Evolutionary conservation across 768 basidiomycete species (phyloP).

Genomic region (Phylloporus scabripes): DNA sequence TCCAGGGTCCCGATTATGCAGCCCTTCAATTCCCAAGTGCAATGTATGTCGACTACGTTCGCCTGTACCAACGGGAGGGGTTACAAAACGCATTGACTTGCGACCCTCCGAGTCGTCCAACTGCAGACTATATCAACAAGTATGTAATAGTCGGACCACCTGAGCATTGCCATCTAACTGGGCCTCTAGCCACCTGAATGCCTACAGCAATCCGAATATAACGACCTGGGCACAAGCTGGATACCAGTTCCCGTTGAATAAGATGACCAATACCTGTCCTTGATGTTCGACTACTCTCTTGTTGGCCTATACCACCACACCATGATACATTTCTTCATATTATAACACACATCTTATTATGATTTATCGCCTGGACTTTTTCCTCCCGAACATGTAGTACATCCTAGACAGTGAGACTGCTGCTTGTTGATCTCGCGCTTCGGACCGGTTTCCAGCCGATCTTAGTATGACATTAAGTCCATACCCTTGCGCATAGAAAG

Average conservation of each 20-base stretch:
- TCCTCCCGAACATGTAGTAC: slow-evolving; percentile 8
- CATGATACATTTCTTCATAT: slow-evolving; percentile 20
- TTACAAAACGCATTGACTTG: slow-evolving; percentile 68
- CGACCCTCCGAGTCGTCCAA: slow-evolving; percentile 73
- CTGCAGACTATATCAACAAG: slow-evolving; percentile 71
- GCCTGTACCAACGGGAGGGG: slow-evolving; percentile 78
- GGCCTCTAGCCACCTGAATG: slow-evolving; percentile 34
- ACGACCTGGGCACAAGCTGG: slow-evolving; percentile 83
- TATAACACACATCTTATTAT: slow-evolving; percentile 22
- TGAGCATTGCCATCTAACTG: slow-evolving; percentile 4
- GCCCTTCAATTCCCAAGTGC: slow-evolving; percentile 70
- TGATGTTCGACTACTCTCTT: slow-evolving; percentile 12
- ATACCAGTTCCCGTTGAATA: slow-evolving; percentile 70
- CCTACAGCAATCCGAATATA: slow-evolving; percentile 76
- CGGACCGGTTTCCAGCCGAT: slow-evolving; percentile 1
- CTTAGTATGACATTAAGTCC: no score
- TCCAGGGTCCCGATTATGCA: slow-evolving; percentile 68
- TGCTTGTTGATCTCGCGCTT: not conserved
- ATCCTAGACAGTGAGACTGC: slow-evolving; percentile 10
- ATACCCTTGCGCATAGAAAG: no score
- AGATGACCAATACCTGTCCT: slow-evolving; percentile 18
- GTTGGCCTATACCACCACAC: slow-evolving; percentile 15
- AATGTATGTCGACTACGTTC: slow-evolving; percentile 88
- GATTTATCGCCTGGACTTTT: slow-evolving; percentile 20
- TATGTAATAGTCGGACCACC: slow-evolving; percentile 25